Evolutionary conservation across 2,329 filamentous ascomycete species (phyloP), one percentile per base, ranked within the genome.

Genomic region (Bimuria novae-zelandiae): DNA sequence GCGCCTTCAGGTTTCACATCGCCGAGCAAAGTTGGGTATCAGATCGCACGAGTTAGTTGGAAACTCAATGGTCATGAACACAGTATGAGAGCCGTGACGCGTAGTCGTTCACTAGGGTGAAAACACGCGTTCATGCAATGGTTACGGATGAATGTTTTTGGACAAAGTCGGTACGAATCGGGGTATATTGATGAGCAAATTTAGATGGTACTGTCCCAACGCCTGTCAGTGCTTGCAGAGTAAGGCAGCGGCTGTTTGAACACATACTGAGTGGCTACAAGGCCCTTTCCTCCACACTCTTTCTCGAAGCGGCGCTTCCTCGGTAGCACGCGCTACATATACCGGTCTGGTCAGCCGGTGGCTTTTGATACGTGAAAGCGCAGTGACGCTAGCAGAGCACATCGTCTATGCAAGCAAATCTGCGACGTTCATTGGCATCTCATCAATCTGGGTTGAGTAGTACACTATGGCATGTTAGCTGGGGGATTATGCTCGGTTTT

Each of bases 361-460:
- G n/a, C 33, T 22, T 46, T 47, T 41, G 22, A 6, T 42, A 41
- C n/a, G 36, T 35, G 16, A 29, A 29, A 6, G 5, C 53, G 35
- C 33, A 23, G 39, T 19, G 25, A 39, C 27, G 23, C 22, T 19
- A 47, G 23, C 25, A 25, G 30, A 35, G 3, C 27, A 27, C 3
- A n/a, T 19, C 17, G 11, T 27, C 54, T 65, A 72, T 12, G 67
- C 58, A 37, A 72, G 54, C 19, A 72, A 60, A 51, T 72, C 70
- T 21, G 70, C 70, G 32, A 72, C 90, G 71, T 97, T 97, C 92
- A 97, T 97, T 16, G 92, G 92, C 92, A 97, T 97, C 80, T 97
- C 92, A 67, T 97, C 92, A 64, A 97, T 96, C 79, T 97, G 92
- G 41, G 92, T 96, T 14, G 90, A 95, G 78, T 96, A 96, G 79